Conservation (phyloP, 495 filamentous ascomycete genomes). For the Penicillium flavigenum region DNA sequence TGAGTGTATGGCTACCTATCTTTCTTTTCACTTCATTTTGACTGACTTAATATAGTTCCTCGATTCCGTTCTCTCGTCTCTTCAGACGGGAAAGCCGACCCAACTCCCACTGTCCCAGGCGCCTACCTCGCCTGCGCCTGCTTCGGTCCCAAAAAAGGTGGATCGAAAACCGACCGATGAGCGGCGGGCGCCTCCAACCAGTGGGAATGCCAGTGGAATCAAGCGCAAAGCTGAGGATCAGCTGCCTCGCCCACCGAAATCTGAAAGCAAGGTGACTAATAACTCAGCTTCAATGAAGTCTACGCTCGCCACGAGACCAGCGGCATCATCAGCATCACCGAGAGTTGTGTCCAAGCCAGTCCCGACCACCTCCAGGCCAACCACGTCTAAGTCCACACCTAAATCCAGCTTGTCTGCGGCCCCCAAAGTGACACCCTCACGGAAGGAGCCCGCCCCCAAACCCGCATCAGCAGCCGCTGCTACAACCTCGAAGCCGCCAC, state of each 20-base stretch:
- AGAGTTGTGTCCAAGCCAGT: constrained; percentile 20
- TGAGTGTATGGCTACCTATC: constrained; percentile 46
- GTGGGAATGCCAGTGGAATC: constrained; percentile 23
- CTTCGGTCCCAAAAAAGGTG: constrained; percentile 31
- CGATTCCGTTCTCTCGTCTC: constrained; percentile 57
- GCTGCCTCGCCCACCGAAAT: constrained; percentile 32
- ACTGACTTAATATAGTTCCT: constrained; percentile 49
- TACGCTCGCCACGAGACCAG: constrained; percentile 4
- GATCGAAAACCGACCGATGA: constrained; percentile 22
- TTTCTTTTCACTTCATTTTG: constrained; percentile 4
- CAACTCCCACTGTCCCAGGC: constrained; percentile 31
- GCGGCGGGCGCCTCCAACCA: constrained; percentile 19
- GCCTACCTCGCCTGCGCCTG: constrained; percentile 30
- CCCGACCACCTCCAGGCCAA: constrained; percentile 12
- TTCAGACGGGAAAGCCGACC: constrained; percentile 47
- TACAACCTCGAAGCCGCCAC: constrained; percentile 37
- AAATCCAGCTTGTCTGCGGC: constrained; percentile 20
- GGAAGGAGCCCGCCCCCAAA: constrained; percentile 13
- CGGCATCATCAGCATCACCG: constrained; percentile 15
- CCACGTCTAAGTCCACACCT: constrained; percentile 21
- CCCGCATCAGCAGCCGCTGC: constrained; percentile 11
- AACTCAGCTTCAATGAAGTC: constrained; percentile 16
- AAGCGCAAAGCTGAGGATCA: constrained; percentile 49
- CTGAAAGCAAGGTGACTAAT: constrained; percentile 22
- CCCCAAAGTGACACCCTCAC: constrained; percentile 20